Percentiles rank a stretch among this genome's conserved stretches.
These are phyloP conservation scores for Picea sitchensis DNA, from an alignment of 75 land plant genomes.

Conservation along the genomic window DNA sequence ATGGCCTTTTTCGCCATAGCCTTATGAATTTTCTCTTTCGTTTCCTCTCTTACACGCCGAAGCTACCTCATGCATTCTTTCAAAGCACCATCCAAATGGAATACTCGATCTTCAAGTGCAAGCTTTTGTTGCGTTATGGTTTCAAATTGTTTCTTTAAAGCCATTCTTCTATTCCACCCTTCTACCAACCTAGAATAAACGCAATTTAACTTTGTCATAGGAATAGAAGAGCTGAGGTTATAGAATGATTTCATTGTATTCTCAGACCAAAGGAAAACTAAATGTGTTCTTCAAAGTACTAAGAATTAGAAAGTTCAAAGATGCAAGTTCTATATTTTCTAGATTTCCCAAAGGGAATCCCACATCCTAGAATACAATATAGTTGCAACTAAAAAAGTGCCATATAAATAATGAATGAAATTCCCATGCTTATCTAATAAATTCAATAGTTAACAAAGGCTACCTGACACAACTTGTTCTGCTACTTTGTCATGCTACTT, in stretches of 20 bases:
- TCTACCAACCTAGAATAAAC: constrained; percentile 89
- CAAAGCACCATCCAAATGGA: constrained; percentile 86
- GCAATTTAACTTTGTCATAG: background rate
- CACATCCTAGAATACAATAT: background rate
- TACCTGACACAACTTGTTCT: constrained; percentile 91
- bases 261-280: background rate
- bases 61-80: constrained; percentile 89
- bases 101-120: constrained; percentile 48
- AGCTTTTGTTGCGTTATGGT: constrained; percentile 45
- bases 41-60: constrained; percentile 65
- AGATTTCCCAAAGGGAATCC: background rate
- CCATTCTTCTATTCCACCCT: constrained; percentile 60
- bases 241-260: background rate
- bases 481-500: constrained; percentile 86
- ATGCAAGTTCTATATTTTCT: background rate
- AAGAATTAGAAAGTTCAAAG: background rate
- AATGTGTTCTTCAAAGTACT: background rate
- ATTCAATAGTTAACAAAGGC: background rate
- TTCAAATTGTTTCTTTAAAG: constrained; percentile 66
- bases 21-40: constrained; percentile 58
- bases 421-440: background rate
- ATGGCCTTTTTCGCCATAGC: constrained; percentile 36
- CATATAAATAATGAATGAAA: background rate
- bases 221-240: background rate
- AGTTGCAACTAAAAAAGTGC: background rate